Evolutionary conservation across 176 grass and related monocot genomes (phyloP).

Genomic region (Oryza longistaminata): DNA sequence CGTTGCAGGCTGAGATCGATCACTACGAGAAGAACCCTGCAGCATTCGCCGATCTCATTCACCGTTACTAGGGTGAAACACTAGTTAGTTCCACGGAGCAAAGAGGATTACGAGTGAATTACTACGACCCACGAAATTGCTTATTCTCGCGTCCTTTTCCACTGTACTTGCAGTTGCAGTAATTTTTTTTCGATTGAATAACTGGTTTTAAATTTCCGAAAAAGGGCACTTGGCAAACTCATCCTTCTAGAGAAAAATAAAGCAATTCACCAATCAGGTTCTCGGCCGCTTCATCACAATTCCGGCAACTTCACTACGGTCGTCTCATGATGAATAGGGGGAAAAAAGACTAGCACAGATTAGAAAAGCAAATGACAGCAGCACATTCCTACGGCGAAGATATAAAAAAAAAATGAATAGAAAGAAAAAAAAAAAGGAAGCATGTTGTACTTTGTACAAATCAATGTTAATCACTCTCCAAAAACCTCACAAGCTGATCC

Average conservation of each 20-base stretch:
- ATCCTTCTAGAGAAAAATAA: neutral
- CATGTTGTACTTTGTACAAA: conserved; percentile 48
- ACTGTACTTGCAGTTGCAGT: neutral
- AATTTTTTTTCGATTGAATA: neutral
- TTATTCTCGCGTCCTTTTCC: neutral
- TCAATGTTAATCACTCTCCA: conserved; percentile 44
- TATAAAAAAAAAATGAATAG: conserved; percentile 1
- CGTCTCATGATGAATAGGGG: neutral
- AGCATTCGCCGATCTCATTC: conserved; percentile 65
- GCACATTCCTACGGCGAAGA: conserved; percentile 1
- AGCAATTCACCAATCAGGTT: neutral
- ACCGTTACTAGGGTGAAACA: conserved; percentile 58
- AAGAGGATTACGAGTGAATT: neutral
- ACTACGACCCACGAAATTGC: neutral
- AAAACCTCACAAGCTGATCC: conserved; percentile 35
- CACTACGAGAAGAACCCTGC: conserved; percentile 70
- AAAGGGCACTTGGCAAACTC: neutral
- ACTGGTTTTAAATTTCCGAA: neutral
- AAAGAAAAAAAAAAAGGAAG: conserved; percentile 1
- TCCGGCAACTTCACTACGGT: neutral
- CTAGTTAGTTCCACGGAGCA: neutral
- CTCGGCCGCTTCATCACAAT: neutral
- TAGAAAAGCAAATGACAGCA: neutral
- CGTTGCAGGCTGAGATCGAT: conserved; percentile 65
- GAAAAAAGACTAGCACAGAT: neutral